These are phyloP conservation scores for Naematelia aurantialba DNA, from an alignment of 768 basidiomycete genomes.

Conservation along the genomic window DNA sequence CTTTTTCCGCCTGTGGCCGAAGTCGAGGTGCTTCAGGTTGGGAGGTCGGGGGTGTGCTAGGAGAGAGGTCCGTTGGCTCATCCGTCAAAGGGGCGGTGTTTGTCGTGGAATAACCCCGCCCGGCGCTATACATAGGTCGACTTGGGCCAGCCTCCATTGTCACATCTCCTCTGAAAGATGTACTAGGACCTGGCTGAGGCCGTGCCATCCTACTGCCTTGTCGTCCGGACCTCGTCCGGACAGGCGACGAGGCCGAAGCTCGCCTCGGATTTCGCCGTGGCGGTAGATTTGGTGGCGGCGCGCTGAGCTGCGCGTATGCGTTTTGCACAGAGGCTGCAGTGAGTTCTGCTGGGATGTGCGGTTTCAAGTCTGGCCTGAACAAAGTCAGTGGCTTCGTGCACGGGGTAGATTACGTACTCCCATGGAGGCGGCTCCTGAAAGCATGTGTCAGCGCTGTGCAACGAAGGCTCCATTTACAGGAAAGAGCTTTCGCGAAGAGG, in stretches of 20 bases:
- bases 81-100: neutral
- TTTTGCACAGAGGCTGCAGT: slow-evolving; percentile 34
- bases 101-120: neutral
- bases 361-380: slow-evolving; percentile 43
- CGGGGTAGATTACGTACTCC: slow-evolving; percentile 30
- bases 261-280: slow-evolving; percentile 18
- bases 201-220: neutral
- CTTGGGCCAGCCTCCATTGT: neutral
- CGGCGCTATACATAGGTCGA: too few species aligned
- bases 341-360: slow-evolving; percentile 37
- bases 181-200: neutral
- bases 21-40: too few species aligned
- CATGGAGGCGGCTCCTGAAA: slow-evolving; percentile 38
- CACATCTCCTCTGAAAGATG: neutral
- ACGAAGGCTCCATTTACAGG: neutral
- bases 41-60: neutral
- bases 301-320: slow-evolving; percentile 39
- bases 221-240: neutral
- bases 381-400: neutral
- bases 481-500: neutral
- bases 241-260: neutral
- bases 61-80: neutral
- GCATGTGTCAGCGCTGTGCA: slow-evolving; percentile 1
- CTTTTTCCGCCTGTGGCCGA: slow-evolving; percentile 28
- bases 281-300: slow-evolving; percentile 38